These are phyloP conservation scores for Chrysosphaeria jannelii DNA, from an alignment of 2,329 filamentous ascomycete species.

Conservation along the genomic window DNA sequence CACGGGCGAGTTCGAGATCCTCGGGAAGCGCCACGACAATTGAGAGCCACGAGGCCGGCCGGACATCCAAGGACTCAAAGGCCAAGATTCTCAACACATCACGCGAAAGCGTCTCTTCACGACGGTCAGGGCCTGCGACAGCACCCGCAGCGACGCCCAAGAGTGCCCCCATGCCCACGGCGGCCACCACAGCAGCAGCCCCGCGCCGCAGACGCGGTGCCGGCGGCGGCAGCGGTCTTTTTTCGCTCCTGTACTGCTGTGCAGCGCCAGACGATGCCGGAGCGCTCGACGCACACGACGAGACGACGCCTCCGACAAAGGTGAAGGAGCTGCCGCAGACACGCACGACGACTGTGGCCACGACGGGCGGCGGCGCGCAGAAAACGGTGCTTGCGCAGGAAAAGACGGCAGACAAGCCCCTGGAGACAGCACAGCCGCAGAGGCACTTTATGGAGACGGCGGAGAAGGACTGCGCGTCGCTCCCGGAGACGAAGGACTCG, in stretches of 20 bases:
- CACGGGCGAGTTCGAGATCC: too few species aligned
- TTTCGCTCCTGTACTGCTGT: slow-evolving; percentile 36
- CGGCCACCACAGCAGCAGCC: slow-evolving; percentile 19
- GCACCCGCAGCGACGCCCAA: slow-evolving; percentile 10
- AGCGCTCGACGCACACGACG: slow-evolving; percentile 19
- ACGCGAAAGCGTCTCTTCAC: too few species aligned
- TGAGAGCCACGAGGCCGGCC: too few species aligned
- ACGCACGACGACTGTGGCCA: slow-evolving; percentile 21
- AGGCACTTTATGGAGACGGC: too few species aligned
- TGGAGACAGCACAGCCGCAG: too few species aligned
- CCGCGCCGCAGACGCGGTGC: slow-evolving; percentile 17
- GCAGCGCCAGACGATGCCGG: slow-evolving; percentile 28
- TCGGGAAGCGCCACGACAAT: too few species aligned
- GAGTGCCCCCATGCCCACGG: slow-evolving; percentile 19
- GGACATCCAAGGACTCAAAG: too few species aligned
- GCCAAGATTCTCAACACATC: too few species aligned
- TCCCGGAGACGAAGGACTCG: too few species aligned
- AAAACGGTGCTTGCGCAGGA: slow-evolving; percentile 8
- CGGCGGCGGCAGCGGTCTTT: slow-evolving; percentile 14
- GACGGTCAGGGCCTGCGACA: too few species aligned
- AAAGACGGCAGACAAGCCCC: too few species aligned
- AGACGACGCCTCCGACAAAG: slow-evolving; percentile 22
- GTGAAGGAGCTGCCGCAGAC: slow-evolving; percentile 22
- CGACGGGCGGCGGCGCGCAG: slow-evolving; percentile 9
- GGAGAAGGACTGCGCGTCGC: too few species aligned